Evolutionary conservation across 139 green algal species (phyloP).

Genomic region (Pycnococcus provasolii): DNA sequence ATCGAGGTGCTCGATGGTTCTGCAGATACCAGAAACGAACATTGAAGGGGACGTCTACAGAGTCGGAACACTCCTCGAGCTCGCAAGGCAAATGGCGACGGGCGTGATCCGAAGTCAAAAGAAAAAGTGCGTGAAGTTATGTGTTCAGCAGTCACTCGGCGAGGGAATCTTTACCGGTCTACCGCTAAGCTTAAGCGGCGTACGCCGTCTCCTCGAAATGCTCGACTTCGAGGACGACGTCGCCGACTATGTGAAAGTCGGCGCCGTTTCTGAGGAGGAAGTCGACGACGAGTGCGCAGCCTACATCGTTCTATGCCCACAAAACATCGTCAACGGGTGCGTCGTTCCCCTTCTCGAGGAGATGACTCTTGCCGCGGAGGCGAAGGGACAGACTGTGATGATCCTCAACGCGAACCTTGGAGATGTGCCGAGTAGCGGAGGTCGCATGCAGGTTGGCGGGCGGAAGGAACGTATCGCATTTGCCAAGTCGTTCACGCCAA

Average conservation of each 20-base stretch:
- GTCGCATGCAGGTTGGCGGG: constrained; percentile 29
- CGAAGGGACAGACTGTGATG: constrained; percentile 26
- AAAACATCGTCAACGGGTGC: constrained; percentile 61
- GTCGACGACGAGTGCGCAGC: constrained; percentile 27
- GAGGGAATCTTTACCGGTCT: constrained; percentile 36
- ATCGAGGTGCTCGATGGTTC: constrained; percentile 13
- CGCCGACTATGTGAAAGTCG: constrained; percentile 46
- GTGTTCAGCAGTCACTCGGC: constrained; percentile 40
- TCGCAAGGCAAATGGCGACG: constrained; percentile 56
- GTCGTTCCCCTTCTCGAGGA: constrained; percentile 42
- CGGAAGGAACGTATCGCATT: constrained; percentile 32
- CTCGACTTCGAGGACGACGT: constrained; percentile 68
- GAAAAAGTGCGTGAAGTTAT: constrained; percentile 64
- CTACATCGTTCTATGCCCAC: constrained; percentile 42
- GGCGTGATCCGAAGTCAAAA: constrained; percentile 33
- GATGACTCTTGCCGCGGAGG: constrained; percentile 30
- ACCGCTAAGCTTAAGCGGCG: constrained; percentile 50
- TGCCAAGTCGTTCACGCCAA: constrained; percentile 26
- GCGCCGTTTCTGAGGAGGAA: constrained; percentile 39
- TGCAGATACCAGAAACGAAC: constrained; percentile 21
- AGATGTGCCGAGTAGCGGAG: constrained; percentile 36
- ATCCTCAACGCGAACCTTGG: constrained; percentile 37
- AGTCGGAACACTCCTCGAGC: constrained; percentile 66
- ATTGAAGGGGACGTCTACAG: constrained; percentile 60
- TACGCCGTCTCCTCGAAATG: constrained; percentile 50